Conservation (phyloP, 2,329 filamentous ascomycete genomes). For the Neurospora crassa region DNA sequence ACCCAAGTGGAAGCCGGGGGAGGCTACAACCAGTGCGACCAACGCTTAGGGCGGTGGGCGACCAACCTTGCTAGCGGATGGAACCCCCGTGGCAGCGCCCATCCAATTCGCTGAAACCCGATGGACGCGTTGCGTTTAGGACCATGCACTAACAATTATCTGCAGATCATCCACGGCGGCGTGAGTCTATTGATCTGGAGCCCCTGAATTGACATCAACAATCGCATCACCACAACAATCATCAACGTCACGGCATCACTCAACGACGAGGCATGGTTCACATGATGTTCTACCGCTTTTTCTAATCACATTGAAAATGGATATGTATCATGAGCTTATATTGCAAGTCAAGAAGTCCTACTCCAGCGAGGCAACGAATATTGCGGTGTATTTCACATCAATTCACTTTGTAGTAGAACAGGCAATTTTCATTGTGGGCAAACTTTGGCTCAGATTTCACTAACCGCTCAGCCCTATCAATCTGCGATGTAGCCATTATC, state of each 20-base stretch:
- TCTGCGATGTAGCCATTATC: background rate
- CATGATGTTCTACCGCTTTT: no score
- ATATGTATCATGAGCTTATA: no score
- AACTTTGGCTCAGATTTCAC: background rate
- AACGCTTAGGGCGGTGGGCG: background rate
- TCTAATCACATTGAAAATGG: background rate
- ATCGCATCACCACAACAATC: background rate
- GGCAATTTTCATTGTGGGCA: background rate
- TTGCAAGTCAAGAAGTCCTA: no score
- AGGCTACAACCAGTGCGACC: background rate
- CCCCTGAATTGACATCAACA: background rate
- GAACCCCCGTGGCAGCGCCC: background rate
- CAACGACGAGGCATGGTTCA: background rate
- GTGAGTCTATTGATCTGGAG: background rate
- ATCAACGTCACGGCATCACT: background rate
- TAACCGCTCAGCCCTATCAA: background rate
- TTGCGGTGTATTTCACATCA: background rate
- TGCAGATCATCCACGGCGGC: background rate
- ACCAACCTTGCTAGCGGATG: background rate
- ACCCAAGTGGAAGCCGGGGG: no score
- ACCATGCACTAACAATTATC: background rate
- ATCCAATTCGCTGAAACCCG: background rate
- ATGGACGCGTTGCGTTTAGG: background rate
- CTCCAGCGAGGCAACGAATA: background rate
- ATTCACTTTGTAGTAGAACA: background rate